Evolutionary conservation across 2,329 filamentous ascomycete genomes (phyloP).

Genomic region (Microsporum canis): DNA sequence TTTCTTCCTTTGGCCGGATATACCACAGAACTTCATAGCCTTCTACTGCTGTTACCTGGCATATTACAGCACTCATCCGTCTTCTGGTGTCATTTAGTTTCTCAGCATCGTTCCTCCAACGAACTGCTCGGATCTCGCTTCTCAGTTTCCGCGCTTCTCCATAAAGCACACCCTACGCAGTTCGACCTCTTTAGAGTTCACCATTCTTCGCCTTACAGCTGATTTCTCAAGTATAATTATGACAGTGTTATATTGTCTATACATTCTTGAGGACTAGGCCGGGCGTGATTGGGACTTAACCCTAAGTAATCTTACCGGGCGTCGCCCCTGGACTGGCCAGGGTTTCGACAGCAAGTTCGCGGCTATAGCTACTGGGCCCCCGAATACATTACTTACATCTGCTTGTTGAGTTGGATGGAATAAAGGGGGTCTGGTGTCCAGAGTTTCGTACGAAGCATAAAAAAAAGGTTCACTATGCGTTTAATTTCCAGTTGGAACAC

Average conservation of each 20-base stretch:
- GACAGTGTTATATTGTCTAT: slow-evolving; percentile 46
- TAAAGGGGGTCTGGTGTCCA: slow-evolving; percentile 35
- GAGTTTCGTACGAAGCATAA: slow-evolving; percentile 28
- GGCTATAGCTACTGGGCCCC: slow-evolving; percentile 57
- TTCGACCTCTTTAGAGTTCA: slow-evolving; percentile 68
- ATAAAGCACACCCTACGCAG: slow-evolving; percentile 7
- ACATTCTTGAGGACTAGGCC: slow-evolving; percentile 32
- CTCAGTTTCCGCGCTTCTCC: neutral
- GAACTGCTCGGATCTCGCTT: neutral
- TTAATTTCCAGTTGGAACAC: slow-evolving; percentile 30
- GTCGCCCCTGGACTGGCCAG: neutral
- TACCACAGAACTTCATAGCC: neutral
- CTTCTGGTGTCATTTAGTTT: neutral
- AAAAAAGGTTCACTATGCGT: slow-evolving; percentile 40
- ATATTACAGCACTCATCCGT: neutral
- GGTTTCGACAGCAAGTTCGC: slow-evolving; percentile 47
- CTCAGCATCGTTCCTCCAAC: slow-evolving; percentile 9
- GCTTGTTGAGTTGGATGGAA: slow-evolving; percentile 22
- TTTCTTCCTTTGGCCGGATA: neutral
- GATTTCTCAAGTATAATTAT: slow-evolving; percentile 39
- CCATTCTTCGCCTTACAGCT: slow-evolving; percentile 38
- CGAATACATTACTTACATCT: slow-evolving; percentile 48
- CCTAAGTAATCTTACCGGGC: slow-evolving; percentile 10
- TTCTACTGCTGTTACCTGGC: neutral
- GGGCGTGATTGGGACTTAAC: slow-evolving; percentile 9